Percentiles rank a stretch among this genome's conserved stretches.
Conservation (phyloP, 192 early-diverging fungal species). For the Coemansia sp. region DNA sequence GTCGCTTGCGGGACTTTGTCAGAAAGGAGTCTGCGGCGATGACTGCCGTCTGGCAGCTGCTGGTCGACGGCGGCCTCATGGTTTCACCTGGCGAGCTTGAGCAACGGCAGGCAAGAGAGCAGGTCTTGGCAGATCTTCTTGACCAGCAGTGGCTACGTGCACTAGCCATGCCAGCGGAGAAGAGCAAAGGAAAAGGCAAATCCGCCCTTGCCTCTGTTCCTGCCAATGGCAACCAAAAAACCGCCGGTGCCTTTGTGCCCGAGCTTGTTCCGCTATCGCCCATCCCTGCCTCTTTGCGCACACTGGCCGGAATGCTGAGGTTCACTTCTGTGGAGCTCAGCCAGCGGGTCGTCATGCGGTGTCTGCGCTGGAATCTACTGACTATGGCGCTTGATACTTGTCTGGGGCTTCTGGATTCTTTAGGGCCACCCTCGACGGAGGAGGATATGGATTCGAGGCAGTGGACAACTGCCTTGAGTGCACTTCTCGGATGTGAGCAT, state of each 20-base stretch:
- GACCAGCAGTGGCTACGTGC: constrained; percentile 34
- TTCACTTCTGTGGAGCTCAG: constrained; percentile 20
- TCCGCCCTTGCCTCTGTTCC: too few relatives aligned
- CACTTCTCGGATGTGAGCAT: constrained; percentile 26
- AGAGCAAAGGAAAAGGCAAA: constrained; percentile 13
- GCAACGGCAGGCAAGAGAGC: constrained; percentile 11
- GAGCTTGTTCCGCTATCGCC: constrained; percentile 16
- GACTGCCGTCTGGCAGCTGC: constrained; percentile 39
- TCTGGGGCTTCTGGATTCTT: constrained; percentile 16
- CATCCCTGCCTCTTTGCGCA: constrained; percentile 15
- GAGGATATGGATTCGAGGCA: too few relatives aligned
- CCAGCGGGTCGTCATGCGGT: constrained; percentile 9
- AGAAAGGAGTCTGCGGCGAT: constrained; percentile 11
- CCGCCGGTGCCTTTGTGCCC: not conserved
- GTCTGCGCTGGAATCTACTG: constrained; percentile 8
- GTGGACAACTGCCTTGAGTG: constrained; percentile 13
- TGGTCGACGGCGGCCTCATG: constrained; percentile 40
- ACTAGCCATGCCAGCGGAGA: not conserved
- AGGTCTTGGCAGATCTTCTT: constrained; percentile 37
- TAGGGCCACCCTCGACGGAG: too few relatives aligned
- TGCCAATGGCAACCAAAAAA: not conserved
- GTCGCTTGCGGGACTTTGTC: constrained; percentile 10
- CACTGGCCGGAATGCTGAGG: constrained; percentile 30
- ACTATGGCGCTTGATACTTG: constrained; percentile 34
- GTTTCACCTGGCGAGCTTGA: constrained; percentile 47